Base-by-base conservation (phyloP, 1,284 basidiomycete species). In the Ganoderma lingzhi region DNA sequence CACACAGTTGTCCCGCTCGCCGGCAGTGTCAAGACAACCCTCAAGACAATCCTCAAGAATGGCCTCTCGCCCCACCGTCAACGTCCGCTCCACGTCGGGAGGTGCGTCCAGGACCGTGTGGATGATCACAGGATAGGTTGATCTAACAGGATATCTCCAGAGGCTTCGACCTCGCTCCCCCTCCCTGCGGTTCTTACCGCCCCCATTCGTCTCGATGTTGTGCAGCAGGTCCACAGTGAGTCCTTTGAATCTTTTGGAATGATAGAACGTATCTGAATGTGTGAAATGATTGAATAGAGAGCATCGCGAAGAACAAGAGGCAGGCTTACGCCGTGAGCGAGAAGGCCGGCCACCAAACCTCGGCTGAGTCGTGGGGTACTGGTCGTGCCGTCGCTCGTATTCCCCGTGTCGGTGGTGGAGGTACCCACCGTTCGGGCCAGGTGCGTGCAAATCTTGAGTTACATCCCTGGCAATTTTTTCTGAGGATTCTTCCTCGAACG, bases 361-460 rank as follows among this genome's bases (percentile, higher is more conserved):
- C 93, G 74, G 97, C 97, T 75, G 96, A 97, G 84, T 99, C 98
- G 64, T 99, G 97, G 97, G 97, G 97, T 87, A 99, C 97, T 77
- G 97, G 97, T 93, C 96, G 98, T 87, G 98, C 98, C 78, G 97
- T 99, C 76, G 98, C 97, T 62, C 97, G 97, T 97, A 99, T 99
- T 82, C 98, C 98, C 84, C 97, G 98, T 96, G 97, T 99, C 75
- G 96, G 96, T 82, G 97, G 98, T 84, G 94, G 96, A 83, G 98
- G 97, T 86, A 99, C 98, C 76, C 96, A 97, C 88, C 95, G 98
- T 78, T 97, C 97, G 73, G 97, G 97, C 73, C 96, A 98, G 89
- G 93, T 93, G 74, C 67, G 86, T 81, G 17, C 15, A 2, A 28
- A 42, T 42, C 12, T 28, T 15, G 0, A 5, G 23, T 23, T 3